These are phyloP conservation scores for Citrus glauca DNA, from an alignment of 345 rosid species.

Conservation along the genomic window DNA sequence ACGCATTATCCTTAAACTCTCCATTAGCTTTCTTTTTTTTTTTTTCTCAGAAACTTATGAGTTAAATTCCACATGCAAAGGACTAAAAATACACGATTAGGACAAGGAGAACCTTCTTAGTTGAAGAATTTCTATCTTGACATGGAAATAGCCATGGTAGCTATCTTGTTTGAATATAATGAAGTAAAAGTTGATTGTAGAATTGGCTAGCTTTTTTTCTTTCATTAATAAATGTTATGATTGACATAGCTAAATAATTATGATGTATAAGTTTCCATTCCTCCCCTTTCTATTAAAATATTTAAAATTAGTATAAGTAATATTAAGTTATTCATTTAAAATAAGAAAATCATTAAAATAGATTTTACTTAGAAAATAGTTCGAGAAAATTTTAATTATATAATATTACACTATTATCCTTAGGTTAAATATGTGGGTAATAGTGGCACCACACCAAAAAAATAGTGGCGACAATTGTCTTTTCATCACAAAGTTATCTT, in stretches of 20 bases:
- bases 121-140: neutral
- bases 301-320: too few species aligned
- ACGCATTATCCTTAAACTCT: neutral
- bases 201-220: too few species aligned
- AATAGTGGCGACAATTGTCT: too few species aligned
- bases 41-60: neutral
- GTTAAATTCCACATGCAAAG: neutral
- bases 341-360: too few species aligned
- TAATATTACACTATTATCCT: too few species aligned
- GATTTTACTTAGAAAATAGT: too few species aligned
- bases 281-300: too few species aligned
- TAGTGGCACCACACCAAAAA: too few species aligned
- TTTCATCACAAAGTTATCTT: neutral
- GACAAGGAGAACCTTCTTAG: neutral
- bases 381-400: too few species aligned
- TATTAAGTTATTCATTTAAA: too few species aligned
- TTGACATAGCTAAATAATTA: neutral
- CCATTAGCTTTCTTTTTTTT: neutral
- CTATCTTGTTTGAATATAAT: neutral
- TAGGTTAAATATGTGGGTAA: too few species aligned
- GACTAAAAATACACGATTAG: neutral
- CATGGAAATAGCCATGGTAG: neutral
- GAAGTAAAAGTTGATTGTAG: too few species aligned
- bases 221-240: neutral
- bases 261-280: neutral